Evolutionary conservation across 2,329 filamentous ascomycete species (phyloP), one percentile per base, ranked within the genome.

Genomic region (Tothia fuscella): DNA sequence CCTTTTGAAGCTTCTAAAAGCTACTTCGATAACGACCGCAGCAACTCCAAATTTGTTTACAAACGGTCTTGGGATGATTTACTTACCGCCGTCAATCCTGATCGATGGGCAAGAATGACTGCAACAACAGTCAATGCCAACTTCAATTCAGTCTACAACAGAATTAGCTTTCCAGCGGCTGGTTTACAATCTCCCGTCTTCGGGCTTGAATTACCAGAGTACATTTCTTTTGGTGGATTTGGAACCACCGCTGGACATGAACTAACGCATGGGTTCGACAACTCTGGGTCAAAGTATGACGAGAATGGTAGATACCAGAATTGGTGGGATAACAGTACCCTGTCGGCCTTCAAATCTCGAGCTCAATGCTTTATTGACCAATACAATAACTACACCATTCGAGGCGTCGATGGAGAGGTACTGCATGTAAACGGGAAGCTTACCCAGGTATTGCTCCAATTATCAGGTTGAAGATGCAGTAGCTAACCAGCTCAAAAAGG

Each of bases 171-270:
- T 53, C 76, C 76, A 1, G 77, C 78, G 0, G 80, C 76, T 0
- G 80, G 82, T 43, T 76, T 81, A 70, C 79, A 83, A 53, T 71
- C 73, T 3, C 78, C 80, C 0, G 63, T 78, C 2, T 83, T 82
- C 51, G 72, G 78, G 45, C 68, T 72, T 10, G 61, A 70, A 3
- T 66, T 79, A 1, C 80, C 80, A 0, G 61, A 72, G 20, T 84
- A 82, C 49, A 60, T 83, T 28, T 71, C 71, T 6, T 84, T 82
- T 53, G 79, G 78, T 14, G 74, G 72, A 1, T 79, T 83, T 52
- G 80, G 78, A 0, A 69, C 73, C 2, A 70, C 82, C 2, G 73
- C 72, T 6, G 80, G 78, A 2, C 79, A 83, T 51, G 79, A 83
- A 54, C 65, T 83, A 5, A 78, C 74, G 3, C 80, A 84, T 31